Evolutionary conservation across 129 eudicot species (phyloP).

Genomic region (Cynara cardunculus): DNA sequence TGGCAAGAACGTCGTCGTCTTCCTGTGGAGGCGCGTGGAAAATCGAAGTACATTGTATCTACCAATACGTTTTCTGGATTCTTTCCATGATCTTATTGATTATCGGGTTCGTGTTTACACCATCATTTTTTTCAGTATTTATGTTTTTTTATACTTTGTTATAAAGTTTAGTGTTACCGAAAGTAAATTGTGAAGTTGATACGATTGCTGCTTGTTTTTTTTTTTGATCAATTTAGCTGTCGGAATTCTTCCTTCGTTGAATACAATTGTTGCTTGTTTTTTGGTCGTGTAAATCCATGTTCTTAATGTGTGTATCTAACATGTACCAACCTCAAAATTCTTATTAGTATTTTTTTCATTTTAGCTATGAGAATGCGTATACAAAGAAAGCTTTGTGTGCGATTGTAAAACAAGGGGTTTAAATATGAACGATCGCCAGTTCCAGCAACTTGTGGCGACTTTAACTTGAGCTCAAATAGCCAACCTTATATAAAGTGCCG

Average conservation of each 20-base stretch:
- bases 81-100: constrained; percentile 50
- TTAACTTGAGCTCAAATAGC: too few relatives aligned
- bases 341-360: not conserved
- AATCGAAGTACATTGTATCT: constrained; percentile 56
- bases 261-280: not conserved
- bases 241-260: too few relatives aligned
- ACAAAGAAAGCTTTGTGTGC: not conserved
- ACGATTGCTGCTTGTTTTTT: too few relatives aligned
- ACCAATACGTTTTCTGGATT: constrained; percentile 56
- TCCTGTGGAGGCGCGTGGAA: constrained; percentile 52
- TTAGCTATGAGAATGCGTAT: not conserved
- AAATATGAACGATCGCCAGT: too few relatives aligned
- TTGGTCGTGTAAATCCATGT: not conserved
- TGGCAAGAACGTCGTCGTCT: constrained; percentile 58
- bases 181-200: constrained; percentile 2
- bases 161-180: not conserved
- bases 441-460: too few relatives aligned
- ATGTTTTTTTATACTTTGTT: not conserved
- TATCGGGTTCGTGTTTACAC: constrained; percentile 51
- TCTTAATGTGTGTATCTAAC: not conserved
- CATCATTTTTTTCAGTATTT: not conserved
- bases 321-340: not conserved
- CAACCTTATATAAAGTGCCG: too few relatives aligned
- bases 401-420: too few relatives aligned
- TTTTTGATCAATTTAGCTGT: too few relatives aligned